These are phyloP conservation scores for Cryptosporidium canis DNA, from an alignment of 169 alveolate species.

Conservation along the genomic window DNA sequence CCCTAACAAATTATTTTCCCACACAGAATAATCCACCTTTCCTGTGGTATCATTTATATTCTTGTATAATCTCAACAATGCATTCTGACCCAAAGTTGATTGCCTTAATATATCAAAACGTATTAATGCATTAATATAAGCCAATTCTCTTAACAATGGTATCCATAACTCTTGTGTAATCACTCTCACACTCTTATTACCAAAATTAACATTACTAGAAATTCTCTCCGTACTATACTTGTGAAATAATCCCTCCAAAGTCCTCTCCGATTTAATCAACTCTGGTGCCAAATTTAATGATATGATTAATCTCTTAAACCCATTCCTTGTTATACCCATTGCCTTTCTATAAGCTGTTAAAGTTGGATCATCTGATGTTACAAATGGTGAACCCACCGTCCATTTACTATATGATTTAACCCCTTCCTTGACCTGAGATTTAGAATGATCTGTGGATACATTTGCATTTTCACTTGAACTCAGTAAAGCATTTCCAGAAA, in stretches of 20 bases:
- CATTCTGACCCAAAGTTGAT: constrained; percentile 65
- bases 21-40: constrained; percentile 51
- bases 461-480: neutral
- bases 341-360: constrained; percentile 23
- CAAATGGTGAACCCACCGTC: constrained; percentile 42
- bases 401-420: constrained; percentile 27
- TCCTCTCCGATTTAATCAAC: constrained; percentile 54
- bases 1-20: constrained; percentile 11
- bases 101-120: constrained; percentile 59
- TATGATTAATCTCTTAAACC: constrained; percentile 48
- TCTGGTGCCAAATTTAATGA: constrained; percentile 53
- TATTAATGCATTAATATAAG: constrained; percentile 65
- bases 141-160: constrained; percentile 71
- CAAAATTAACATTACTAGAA: constrained; percentile 7
- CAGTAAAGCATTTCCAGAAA: neutral
- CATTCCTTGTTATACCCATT: constrained; percentile 67
- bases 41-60: constrained; percentile 47
- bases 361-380: constrained; percentile 65
- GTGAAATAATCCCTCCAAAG: constrained; percentile 7
- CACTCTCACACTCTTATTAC: constrained; percentile 53
- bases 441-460: neutral
- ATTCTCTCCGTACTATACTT: constrained; percentile 52
- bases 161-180: constrained; percentile 70
- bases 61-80: constrained; percentile 22
- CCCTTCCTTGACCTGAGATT: neutral